These are phyloP conservation scores for Mycena citricolor DNA, from an alignment of 1,284 basidiomycete genomes.

Conservation along the genomic window DNA sequence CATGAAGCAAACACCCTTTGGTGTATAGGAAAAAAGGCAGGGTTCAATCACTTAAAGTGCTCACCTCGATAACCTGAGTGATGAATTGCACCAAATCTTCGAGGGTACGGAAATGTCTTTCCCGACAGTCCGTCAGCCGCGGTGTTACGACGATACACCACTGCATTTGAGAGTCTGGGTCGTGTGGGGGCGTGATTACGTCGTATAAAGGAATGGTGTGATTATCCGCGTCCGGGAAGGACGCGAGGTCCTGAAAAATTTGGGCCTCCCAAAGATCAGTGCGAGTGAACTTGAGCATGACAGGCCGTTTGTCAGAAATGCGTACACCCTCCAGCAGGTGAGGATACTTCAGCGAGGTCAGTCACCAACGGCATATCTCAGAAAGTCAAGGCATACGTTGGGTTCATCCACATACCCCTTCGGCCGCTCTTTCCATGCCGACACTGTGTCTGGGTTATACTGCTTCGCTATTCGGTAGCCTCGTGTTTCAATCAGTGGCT, in stretches of 20 bases:
- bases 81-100: constrained; percentile 19
- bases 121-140: constrained; percentile 18
- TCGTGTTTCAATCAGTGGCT: constrained; percentile 21
- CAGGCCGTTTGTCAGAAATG: constrained; percentile 18
- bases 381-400: constrained; percentile 7
- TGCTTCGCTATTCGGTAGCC: constrained; percentile 19
- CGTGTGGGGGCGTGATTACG: constrained; percentile 15
- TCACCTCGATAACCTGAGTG: constrained; percentile 20
- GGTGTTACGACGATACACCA: constrained; percentile 23
- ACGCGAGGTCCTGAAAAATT: constrained; percentile 20
- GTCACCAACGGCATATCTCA: neutral
- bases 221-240: constrained; percentile 21
- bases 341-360: constrained; percentile 18
- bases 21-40: no score
- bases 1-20: constrained; percentile 25
- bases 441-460: constrained; percentile 17
- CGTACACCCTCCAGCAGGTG: constrained; percentile 20
- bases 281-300: constrained; percentile 23
- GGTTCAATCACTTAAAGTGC: neutral
- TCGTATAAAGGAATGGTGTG: constrained; percentile 24
- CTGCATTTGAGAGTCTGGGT: neutral
- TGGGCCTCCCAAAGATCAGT: constrained; percentile 21
- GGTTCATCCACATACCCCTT: constrained; percentile 14
- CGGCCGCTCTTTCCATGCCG: constrained; percentile 16
- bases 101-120: constrained; percentile 14